These are phyloP conservation scores for Elsinoe arachidis DNA, from an alignment of 2,329 filamentous ascomycete genomes.

Conservation along the genomic window DNA sequence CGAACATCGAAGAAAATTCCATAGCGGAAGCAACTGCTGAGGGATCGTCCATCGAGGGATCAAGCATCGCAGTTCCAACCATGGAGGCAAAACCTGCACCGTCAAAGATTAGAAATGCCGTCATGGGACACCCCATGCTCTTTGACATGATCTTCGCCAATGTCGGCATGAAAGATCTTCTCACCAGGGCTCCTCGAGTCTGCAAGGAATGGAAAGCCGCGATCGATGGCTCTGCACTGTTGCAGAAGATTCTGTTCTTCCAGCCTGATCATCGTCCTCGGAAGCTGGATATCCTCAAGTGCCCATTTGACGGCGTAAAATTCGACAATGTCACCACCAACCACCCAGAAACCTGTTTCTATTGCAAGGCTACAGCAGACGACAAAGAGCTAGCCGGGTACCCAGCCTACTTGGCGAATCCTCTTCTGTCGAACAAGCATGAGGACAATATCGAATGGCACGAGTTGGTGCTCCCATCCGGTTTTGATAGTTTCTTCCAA, in stretches of 20 bases:
- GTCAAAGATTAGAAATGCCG: background rate
- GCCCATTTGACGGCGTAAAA: background rate
- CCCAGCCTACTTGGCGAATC: background rate
- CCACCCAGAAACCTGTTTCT: background rate
- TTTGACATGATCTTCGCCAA: background rate
- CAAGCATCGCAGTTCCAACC: background rate
- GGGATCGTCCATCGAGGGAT: too few species aligned
- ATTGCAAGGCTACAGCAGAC: background rate
- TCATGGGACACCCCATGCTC: background rate
- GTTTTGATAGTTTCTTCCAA: too few species aligned
- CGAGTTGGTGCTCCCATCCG: background rate
- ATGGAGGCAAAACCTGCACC: background rate
- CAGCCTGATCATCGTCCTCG: background rate
- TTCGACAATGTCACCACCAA: background rate
- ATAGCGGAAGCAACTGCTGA: too few species aligned
- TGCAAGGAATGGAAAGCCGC: background rate
- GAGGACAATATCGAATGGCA: background rate
- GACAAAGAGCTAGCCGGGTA: background rate
- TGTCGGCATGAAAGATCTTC: background rate
- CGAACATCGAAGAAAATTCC: too few species aligned
- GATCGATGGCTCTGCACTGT: background rate
- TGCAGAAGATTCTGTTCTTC: background rate
- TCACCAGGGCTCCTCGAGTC: background rate
- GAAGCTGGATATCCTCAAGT: background rate
- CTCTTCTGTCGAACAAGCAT: background rate